phyloP scores from a whole-genome alignment of 495 filamentous ascomycete species.

The Neurospora hispaniola region DNA sequence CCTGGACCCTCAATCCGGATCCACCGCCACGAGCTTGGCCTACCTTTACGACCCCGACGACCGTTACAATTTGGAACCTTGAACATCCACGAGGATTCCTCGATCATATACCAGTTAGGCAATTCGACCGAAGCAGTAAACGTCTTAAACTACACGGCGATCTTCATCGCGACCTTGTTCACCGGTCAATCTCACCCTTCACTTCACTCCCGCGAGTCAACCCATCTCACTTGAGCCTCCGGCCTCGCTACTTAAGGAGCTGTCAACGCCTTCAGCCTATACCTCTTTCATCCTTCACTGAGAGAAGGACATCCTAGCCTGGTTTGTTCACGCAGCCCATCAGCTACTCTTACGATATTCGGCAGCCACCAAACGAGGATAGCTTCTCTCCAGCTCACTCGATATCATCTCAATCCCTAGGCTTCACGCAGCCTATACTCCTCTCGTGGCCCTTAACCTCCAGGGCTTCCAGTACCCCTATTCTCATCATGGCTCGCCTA shows the following conservation, averaged over 20 bases:
- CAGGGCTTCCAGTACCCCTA: not conserved
- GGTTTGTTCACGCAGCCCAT: not conserved
- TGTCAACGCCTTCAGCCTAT: not conserved
- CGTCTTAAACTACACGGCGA: not conserved
- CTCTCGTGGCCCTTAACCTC: not conserved
- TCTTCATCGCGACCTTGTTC: not conserved
- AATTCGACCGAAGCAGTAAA: not conserved
- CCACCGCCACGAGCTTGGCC: not conserved
- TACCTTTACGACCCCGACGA: not conserved
- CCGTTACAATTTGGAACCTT: not conserved
- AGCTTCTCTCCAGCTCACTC: not conserved
- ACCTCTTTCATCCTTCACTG: not conserved
- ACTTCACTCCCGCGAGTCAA: not conserved
- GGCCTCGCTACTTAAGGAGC: not conserved
- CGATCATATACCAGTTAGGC: not conserved
- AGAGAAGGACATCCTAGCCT: not conserved
- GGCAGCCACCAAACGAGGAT: not conserved
- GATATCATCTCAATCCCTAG: not conserved
- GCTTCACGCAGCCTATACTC: not conserved
- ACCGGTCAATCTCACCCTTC: not conserved
- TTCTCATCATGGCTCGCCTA: slow-evolving; percentile 7
- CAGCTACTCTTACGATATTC: not conserved
- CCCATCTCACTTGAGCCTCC: not conserved
- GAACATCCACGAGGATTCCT: not conserved
- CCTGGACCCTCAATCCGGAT: not conserved